Evolutionary conservation across 2,329 filamentous ascomycete genomes (phyloP).

Genomic region (Scedosporium apiospermum): DNA sequence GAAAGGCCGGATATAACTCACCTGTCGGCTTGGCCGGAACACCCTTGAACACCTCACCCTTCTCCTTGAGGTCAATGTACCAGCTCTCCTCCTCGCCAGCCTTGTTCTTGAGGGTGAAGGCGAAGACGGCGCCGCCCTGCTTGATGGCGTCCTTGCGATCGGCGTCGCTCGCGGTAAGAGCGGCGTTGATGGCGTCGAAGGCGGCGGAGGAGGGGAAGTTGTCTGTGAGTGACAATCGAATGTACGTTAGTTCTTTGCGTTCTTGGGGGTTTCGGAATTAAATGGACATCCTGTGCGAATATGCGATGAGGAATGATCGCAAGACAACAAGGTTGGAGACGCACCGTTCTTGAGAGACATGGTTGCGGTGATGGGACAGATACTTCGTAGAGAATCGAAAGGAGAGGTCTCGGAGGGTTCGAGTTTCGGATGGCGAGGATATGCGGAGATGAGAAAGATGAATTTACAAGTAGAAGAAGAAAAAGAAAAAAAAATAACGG

Average conservation of each 20-base stretch:
- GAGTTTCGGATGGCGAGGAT: background rate
- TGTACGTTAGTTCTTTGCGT: background rate
- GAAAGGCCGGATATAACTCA: constrained; percentile 31
- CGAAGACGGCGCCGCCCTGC: constrained; percentile 77
- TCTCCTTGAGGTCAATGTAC: constrained; percentile 93
- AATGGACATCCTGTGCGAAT: no score
- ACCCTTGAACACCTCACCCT: constrained; percentile 73
- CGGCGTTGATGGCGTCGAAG: constrained; percentile 77
- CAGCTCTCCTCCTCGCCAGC: constrained; percentile 73
- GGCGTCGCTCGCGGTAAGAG: constrained; percentile 57
- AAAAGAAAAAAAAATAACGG: background rate
- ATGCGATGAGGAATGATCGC: background rate
- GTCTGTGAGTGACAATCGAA: constrained; percentile 32
- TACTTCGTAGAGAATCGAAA: background rate
- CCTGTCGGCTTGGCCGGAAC: constrained; percentile 72
- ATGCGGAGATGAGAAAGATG: background rate
- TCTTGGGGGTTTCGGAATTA: background rate
- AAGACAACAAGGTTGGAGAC: background rate
- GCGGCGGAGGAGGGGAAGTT: constrained; percentile 83
- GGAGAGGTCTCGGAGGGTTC: background rate
- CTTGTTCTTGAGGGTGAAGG: constrained; percentile 85
- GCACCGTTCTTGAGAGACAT: constrained; percentile 7
- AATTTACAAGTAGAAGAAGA: background rate
- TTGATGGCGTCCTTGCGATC: constrained; percentile 85
- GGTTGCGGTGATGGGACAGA: background rate